Evolutionary conservation across 495 filamentous ascomycete species (phyloP), one percentile per base, ranked within the genome.

Genomic region (Aspergillus heteromorphus): DNA sequence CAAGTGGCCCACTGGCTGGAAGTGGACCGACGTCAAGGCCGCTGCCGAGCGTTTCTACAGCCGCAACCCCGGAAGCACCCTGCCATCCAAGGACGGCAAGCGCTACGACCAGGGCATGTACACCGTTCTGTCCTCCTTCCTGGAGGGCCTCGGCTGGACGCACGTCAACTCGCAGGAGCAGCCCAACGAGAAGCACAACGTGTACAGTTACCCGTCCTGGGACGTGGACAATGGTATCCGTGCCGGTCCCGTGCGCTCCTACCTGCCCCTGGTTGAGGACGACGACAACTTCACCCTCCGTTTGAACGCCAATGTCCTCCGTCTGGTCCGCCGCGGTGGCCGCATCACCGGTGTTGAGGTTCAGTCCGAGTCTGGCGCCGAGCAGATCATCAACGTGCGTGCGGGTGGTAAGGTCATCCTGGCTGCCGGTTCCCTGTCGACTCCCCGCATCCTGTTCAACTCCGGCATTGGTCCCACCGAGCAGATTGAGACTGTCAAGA

Each of bases 1-100:
- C 66, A 83, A 86, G 61, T 88, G 87, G 71, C 86, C 86, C 6
- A 43, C 66, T 30, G 85, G 85, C 45, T 88, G 87, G 87, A 83
- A 87, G 68, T 72, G 78, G 29, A 58, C 66, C 6, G 85, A 89
- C 63, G 73, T 88, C 64, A 53, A 63, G 48, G 66, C 70, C 40
- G 78, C 85, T 10, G 79, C 78, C 36, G 61, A 67, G 29, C 72
- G 79, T 2, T 78, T 87, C 21, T 87, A 88, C 69, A 66, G 70
- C 25, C 78, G 82, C 55, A 88, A 88, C 59, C 84, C 86, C 2
- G 83, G 85, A 19, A 88, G 85, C 38, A 79, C 83, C 61, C 72
- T 73, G 27, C 85, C 87, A 1, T 88, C 84, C 2, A 65, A 67
- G 56, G 84, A 91, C 59, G 84, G 86, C 36, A 72, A 83, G 57